Percentiles rank a stretch among this genome's conserved stretches.
Evolutionary conservation across 129 eudicot genomes (phyloP).

Genomic region (Helichrysum umbraculigerum): DNA sequence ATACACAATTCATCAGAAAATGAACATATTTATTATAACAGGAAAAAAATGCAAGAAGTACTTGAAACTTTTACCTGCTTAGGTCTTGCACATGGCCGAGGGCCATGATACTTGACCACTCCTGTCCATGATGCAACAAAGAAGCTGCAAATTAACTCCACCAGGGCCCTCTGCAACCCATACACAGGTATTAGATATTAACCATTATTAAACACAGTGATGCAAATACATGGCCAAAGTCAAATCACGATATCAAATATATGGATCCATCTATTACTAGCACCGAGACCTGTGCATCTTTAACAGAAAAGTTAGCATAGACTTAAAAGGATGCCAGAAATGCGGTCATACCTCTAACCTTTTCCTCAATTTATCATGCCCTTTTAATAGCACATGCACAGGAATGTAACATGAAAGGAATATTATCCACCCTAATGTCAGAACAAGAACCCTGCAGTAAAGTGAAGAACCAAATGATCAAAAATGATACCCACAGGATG

Average conservation of each 20-base stretch:
- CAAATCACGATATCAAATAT: constrained; percentile 3
- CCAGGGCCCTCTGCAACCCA: constrained; percentile 66
- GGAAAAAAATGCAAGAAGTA: not conserved
- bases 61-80: constrained; percentile 56
- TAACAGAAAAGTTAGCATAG: not conserved
- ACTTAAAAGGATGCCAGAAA: constrained; percentile 8
- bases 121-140: constrained; percentile 99
- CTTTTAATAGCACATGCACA: constrained; percentile 83
- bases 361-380: constrained; percentile 88
- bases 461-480: constrained; percentile 18
- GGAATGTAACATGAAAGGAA: constrained; percentile 88
- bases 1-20: constrained; percentile 15
- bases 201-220: not conserved
- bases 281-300: not conserved
- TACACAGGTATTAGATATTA: constrained; percentile 3
- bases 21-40: not conserved
- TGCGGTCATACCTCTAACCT: constrained; percentile 71
- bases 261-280: constrained; percentile 6
- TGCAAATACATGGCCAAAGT: constrained; percentile 23
- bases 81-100: constrained; percentile 92
- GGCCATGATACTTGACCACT: constrained; percentile 96
- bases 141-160: constrained; percentile 93
- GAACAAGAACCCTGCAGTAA: constrained; percentile 72
- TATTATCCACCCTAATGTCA: constrained; percentile 93
- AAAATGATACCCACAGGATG: constrained; percentile 8